Evolutionary conservation across 2,329 filamentous ascomycete species (phyloP), one percentile per base, ranked within the genome.

Genomic region (Trichoderma oligosporum): DNA sequence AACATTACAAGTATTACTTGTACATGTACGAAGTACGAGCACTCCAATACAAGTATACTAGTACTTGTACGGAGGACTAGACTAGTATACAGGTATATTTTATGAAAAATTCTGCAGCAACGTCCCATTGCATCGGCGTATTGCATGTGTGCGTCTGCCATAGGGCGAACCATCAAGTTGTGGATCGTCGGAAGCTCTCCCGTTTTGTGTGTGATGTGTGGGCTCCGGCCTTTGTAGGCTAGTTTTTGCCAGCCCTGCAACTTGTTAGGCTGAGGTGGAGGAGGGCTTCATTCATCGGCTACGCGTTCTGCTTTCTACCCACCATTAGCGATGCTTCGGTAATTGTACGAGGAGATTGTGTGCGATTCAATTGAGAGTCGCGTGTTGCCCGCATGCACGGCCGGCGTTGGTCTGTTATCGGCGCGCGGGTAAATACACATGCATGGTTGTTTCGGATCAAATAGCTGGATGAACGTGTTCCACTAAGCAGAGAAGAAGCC

Each of bases 171-270:
- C 45, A 29, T 36, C n/a, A 22, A n/a, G 54, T 38, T 20, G 47
- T 57, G 55, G 47, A 45, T 53, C 41, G 39, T 47, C 56, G 56
- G 56, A 58, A 58, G 39, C n/a, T n/a, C 14, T 58, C 41, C 56
- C 56, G 56, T 51, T 33, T 47, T 45, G 48, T 49, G 35, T 27
- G 35, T n/a, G 35, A 41, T 39, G 48, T 39, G 48, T 20, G 31
- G 31, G 46, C 35, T 38, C 31, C 18, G 27, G 39, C 8, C 51
- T 53, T 1, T 20, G 12, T 4, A 27, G 20, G 31, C 18, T 22
- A 4, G 35, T 38, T 42, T 29, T 33, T 11, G 29, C n/a, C 51
- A 54, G 51, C 49, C 49, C 49, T 53, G 49, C 48, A 11, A 14
- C 31, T 25, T 20, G 22, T 27, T 42, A 56, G 44, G 45, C 54